Evolutionary conservation across 441 rosid species (phyloP), one percentile per base, ranked within the genome.

Genomic region (Pelargonium cotyledonis): DNA sequence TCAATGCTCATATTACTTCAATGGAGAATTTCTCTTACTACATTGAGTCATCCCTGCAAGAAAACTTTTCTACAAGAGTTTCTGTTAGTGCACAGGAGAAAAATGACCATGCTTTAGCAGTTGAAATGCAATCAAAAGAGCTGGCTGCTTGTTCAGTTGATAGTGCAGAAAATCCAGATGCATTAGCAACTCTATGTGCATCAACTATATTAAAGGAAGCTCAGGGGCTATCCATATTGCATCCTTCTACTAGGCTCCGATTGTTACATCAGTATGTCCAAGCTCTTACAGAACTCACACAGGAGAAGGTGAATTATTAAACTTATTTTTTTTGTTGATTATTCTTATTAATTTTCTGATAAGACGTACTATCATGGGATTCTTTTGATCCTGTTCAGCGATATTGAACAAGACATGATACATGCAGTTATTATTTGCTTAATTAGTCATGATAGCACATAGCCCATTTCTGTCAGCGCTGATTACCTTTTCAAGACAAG

Each of bases 231-330:
- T 73, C 85, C 15, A 70, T 76, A 4, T 69, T 79, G 70, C 83
- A 84, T 79, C 92, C 88, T 46, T 86, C 93, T 66, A 76, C 82
- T 40, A 86, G 78, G 77, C 89, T 89, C 55, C 84, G 75, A 51
- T 69, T 85, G 69, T 74, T 91, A 69, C 81, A 75, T 75, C 85
- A 80, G 75, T 91, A 83, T 75, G 84, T 81, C 8, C 71, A 69
- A 73, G 84, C 80, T 68, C 83, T 87, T 65, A 68, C 85, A 26
- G 87, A 86, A 73, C 44, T 91, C 67, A 89, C 87, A 46, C 76
- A 77, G 60, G 91, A 83, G 72, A 84, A 88, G 92, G 95, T 84
- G 74, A 72, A 55, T 65, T 16, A 49, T 49, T 11, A 10, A 5
- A 14, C n/a, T 49, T 49, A 10, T 70, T 69, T 43, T 76, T 61